Base-by-base conservation (phyloP, 768 basidiomycete genomes). In the Hericium rajendrae region DNA sequence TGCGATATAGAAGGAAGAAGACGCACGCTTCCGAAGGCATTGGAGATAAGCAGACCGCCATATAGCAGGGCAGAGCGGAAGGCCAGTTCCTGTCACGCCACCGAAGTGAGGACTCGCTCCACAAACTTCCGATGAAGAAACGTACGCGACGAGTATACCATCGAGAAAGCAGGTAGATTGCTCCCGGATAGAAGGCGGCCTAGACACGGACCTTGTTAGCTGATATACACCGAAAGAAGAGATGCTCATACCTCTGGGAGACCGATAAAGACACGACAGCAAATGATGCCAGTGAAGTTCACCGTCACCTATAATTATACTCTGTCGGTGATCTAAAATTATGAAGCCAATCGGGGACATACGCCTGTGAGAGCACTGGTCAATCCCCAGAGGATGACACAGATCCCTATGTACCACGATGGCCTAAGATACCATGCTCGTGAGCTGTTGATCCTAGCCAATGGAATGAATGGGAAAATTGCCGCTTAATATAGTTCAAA, bases 171-270 rank as follows among this genome's bases (percentile, higher is more conserved):
- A 74, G 66, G 56, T 73, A 74, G 54, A 74, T 71, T 26, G 73
- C 69, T 4, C 84, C 84, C 9, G 85, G 84, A 67, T 83, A 85
- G 61, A 86, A 85, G 1, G 82, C 82, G 11, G 83, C 78, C 76
- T 79, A 48, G 38, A 18, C 3, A 3, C 37, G 53, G 12, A 32
- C 5, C 51, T 48, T 52, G 13, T 32, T 59, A 10, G 43, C 4
- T n/a, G 12, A n/a, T 20, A 28, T 20, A 15, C 8, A 53, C 32
- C 26, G 18, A 26, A 11, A 16, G 8, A 24, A 58, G 41, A 54
- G 40, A 5, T 11, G 10, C 12, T 51, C 57, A 32, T 58, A 74
- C 78, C 64, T 85, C 85, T 0, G 84, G 82, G 9, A 86, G 60
- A 4, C 85, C 84, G 40, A 85, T 78, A 64, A 82, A 83, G 13